Evolutionary conservation across 768 basidiomycete genomes (phyloP).

Genomic region (Auricularia auricula-judae): DNA sequence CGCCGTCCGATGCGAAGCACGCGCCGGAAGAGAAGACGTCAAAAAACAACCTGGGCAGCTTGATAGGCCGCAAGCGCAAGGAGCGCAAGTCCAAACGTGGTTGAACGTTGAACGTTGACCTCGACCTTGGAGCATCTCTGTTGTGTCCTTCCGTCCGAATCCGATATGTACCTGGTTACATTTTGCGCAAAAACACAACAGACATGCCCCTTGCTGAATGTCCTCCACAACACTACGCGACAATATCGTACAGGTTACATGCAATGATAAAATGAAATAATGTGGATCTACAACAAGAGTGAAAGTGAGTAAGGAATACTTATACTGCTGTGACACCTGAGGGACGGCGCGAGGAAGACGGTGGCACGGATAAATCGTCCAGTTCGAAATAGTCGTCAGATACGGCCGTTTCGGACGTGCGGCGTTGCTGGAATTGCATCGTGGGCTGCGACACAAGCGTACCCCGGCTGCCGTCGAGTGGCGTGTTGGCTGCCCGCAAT

Average conservation of each 20-base stretch:
- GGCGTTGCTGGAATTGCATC: neutral
- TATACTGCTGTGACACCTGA: too few species aligned
- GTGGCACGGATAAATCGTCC: neutral
- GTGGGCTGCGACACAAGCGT: neutral
- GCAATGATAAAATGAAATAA: too few species aligned
- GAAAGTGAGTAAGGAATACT: too few species aligned
- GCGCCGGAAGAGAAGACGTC: neutral
- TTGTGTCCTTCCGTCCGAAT: too few species aligned
- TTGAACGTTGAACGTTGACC: neutral
- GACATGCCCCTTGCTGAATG: too few species aligned
- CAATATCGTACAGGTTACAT: too few species aligned
- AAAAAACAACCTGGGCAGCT: constrained; percentile 2
- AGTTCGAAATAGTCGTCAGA: neutral
- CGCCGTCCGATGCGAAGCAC: neutral
- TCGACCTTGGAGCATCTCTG: too few species aligned
- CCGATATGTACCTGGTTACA: too few species aligned
- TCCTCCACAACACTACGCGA: too few species aligned
- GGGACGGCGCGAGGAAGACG: too few species aligned
- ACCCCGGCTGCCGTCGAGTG: neutral
- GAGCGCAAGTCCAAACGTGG: neutral
- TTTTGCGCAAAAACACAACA: too few species aligned
- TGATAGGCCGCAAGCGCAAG: constrained; percentile 5
- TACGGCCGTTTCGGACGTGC: neutral
- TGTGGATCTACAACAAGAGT: too few species aligned
- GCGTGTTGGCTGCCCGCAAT: neutral